Conservation (phyloP, 352 stramenopile genomes). For the Aphanomyces astaci region DNA sequence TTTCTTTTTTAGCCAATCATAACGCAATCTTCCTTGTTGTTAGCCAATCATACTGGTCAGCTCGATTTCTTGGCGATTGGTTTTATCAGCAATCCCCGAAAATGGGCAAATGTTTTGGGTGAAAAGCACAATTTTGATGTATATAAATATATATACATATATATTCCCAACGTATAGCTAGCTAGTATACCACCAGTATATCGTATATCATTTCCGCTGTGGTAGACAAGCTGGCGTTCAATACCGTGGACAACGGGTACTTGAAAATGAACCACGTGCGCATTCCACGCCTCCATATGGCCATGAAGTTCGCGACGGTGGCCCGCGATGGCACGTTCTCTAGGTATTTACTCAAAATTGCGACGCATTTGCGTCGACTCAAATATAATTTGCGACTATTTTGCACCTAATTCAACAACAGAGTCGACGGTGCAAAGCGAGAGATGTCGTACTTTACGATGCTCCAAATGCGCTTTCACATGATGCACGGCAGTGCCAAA, state of each 20-base stretch:
- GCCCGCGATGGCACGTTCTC: slow-evolving; percentile 13
- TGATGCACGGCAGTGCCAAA: slow-evolving; percentile 15
- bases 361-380: no score
- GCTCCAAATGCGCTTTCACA: slow-evolving; percentile 19
- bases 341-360: background rate
- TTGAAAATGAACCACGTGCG: slow-evolving; percentile 67
- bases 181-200: no score
- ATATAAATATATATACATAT: no score
- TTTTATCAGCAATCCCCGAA: no score
- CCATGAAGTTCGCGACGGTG: slow-evolving; percentile 18
- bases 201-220: background rate
- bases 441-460: slow-evolving; percentile 21
- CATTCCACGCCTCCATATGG: slow-evolving; percentile 68
- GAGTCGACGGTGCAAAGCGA: slow-evolving; percentile 7
- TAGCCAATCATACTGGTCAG: no score
- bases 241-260: slow-evolving; percentile 74
- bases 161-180: no score
- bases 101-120: no score
- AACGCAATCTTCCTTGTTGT: no score
- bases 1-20: no score
- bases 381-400: no score
- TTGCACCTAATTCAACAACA: background rate
- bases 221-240: slow-evolving; percentile 49
- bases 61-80: no score
- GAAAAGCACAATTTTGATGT: no score